A percentile compares a stretch with the other conserved stretches of the same genome.
Evolutionary conservation across 306 rosid species (phyloP).

Genomic region (Sechiopsis laciniata): DNA sequence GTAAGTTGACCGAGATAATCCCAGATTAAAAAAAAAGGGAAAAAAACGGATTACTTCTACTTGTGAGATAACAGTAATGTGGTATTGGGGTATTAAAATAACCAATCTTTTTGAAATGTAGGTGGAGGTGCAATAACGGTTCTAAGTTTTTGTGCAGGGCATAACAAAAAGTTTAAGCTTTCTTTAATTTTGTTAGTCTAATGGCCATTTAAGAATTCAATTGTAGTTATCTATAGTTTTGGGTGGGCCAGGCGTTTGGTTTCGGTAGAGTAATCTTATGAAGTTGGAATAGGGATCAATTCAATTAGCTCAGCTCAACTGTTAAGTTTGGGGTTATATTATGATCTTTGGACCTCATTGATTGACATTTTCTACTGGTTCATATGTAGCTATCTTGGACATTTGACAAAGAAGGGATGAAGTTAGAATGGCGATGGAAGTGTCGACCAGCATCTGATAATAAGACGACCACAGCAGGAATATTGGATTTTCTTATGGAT

Average conservation of each 20-base stretch:
- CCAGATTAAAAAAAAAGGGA: too few species aligned
- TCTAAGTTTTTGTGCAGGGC: neutral
- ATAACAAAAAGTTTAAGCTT: neutral
- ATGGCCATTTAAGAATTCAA: neutral
- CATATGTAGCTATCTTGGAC: constrained; percentile 70
- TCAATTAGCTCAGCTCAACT: neutral
- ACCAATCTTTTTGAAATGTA: neutral
- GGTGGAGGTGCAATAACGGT: neutral
- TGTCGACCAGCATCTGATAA: constrained; percentile 51
- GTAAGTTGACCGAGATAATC: too few species aligned
- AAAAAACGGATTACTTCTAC: too few species aligned
- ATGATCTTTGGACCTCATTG: neutral
- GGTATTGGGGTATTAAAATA: neutral
- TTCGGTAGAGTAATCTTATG: neutral
- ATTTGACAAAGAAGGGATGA: constrained; percentile 77
- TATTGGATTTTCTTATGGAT: constrained; percentile 79
- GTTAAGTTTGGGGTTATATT: neutral
- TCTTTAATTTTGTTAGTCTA: too few species aligned
- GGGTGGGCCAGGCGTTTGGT: neutral
- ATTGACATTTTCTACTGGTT: neutral
- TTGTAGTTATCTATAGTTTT: neutral
- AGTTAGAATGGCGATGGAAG: constrained; percentile 84
- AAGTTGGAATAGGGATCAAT: neutral
- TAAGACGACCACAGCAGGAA: constrained; percentile 52
- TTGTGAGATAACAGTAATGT: neutral